These are phyloP conservation scores for Crepidotus variabilis DNA, from an alignment of 768 basidiomycete species.

Conservation along the genomic window DNA sequence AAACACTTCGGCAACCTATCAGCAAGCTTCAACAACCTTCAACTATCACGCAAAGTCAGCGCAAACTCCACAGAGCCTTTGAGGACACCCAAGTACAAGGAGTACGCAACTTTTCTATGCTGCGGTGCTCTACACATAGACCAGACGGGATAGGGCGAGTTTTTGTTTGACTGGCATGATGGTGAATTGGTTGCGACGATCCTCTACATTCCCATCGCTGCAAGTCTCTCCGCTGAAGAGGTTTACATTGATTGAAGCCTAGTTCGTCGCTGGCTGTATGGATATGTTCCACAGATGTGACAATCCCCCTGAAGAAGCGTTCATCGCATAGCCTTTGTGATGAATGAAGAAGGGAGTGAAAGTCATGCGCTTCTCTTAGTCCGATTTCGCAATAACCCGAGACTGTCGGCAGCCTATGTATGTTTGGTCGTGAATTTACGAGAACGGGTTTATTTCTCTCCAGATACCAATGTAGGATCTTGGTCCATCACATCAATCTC, in stretches of 20 bases:
- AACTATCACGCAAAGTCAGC: background rate
- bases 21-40: background rate
- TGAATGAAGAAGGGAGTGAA: background rate
- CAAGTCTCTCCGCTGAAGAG: too few species aligned
- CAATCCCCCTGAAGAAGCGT: slow-evolving; percentile 16
- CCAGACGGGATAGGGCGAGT: too few species aligned
- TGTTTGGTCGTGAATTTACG: slow-evolving; percentile 16
- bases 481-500: slow-evolving; percentile 18
- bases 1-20: background rate
- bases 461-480: slow-evolving; percentile 10
- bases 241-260: too few species aligned
- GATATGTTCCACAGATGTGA: slow-evolving; percentile 1
- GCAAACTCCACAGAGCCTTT: background rate
- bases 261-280: background rate
- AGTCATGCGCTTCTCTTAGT: background rate
- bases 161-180: too few species aligned
- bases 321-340: background rate
- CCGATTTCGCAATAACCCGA: slow-evolving; percentile 18
- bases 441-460: slow-evolving; percentile 8
- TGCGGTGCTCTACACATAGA: too few species aligned
- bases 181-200: too few species aligned
- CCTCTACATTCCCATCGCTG: too few species aligned
- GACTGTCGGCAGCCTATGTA: slow-evolving; percentile 16
- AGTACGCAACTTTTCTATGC: too few species aligned
- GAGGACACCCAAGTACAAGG: background rate